phyloP scores from a whole-genome alignment of 306 rosid genomes.

The Dalbergia cochinchinensis region DNA sequence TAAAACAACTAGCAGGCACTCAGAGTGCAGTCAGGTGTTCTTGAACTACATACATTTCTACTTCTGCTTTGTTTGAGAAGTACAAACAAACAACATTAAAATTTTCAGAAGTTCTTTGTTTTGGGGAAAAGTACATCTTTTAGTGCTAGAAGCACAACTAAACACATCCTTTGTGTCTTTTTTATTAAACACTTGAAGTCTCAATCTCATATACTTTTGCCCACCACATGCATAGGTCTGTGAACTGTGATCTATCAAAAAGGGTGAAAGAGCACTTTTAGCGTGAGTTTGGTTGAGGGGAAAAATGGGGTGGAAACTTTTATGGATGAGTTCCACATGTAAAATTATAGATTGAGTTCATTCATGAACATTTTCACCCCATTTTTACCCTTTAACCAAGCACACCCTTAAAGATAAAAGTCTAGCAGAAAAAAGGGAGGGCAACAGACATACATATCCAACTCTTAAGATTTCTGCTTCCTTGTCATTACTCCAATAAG shows the following conservation, averaged over 20 bases:
- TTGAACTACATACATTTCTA: background rate
- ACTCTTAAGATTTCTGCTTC: slow-evolving; percentile 79
- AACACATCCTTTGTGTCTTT: background rate
- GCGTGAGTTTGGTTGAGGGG: no score
- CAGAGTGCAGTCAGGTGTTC: slow-evolving; percentile 21
- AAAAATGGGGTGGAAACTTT: no score
- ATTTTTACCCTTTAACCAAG: no score
- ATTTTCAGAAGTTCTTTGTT: no score
- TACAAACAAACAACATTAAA: no score
- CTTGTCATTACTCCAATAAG: slow-evolving; percentile 75
- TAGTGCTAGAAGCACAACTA: no score
- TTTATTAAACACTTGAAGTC: background rate
- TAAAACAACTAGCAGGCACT: slow-evolving; percentile 6
- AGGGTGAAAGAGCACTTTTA: background rate
- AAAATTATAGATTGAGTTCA: no score
- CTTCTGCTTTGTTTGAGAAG: no score
- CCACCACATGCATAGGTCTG: background rate
- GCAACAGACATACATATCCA: slow-evolving; percentile 69
- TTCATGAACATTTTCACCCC: no score
- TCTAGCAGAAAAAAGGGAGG: slow-evolving; percentile 7
- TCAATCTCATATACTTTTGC: background rate
- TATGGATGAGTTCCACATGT: no score
- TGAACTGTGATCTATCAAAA: background rate
- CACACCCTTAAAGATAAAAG: slow-evolving; percentile 1
- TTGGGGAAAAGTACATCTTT: no score